Conservation (phyloP, 768 basidiomycete genomes). For the Leccinum boreale region DNA sequence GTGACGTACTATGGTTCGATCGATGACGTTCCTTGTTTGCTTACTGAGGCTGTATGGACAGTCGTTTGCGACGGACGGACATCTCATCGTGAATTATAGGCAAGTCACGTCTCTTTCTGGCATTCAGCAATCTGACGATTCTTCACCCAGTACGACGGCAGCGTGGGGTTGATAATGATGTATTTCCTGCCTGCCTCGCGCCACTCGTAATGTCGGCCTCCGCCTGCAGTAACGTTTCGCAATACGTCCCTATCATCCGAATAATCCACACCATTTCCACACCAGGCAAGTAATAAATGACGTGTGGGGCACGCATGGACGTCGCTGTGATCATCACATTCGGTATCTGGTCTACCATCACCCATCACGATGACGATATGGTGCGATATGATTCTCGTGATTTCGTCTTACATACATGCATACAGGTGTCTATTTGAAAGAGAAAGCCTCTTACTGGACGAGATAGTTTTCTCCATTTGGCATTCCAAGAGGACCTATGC, state of each 20-base stretch:
- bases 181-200: neutral
- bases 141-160: conserved; percentile 48
- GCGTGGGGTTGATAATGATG: conserved; percentile 53
- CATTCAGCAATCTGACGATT: conserved; percentile 2
- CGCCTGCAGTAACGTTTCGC: neutral
- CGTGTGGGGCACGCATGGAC: neutral
- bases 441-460: neutral
- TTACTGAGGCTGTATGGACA: conserved; percentile 23
- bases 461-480: neutral
- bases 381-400: conserved; percentile 3
- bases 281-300: neutral
- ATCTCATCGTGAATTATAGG: conserved; percentile 93
- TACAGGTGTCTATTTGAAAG: neutral
- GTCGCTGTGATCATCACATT: neutral
- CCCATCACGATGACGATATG: neutral
- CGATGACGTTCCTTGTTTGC: neutral
- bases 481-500: neutral
- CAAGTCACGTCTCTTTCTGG: conserved; percentile 26
- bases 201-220: neutral
- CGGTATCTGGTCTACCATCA: neutral
- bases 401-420: neutral
- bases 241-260: conserved; percentile 1
- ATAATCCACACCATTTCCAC: neutral
- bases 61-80: conserved; percentile 86
- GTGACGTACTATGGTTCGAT: conserved; percentile 30